phyloP scores from a whole-genome alignment of 2,329 filamentous ascomycete genomes.

The Stemphylium beticola region DNA sequence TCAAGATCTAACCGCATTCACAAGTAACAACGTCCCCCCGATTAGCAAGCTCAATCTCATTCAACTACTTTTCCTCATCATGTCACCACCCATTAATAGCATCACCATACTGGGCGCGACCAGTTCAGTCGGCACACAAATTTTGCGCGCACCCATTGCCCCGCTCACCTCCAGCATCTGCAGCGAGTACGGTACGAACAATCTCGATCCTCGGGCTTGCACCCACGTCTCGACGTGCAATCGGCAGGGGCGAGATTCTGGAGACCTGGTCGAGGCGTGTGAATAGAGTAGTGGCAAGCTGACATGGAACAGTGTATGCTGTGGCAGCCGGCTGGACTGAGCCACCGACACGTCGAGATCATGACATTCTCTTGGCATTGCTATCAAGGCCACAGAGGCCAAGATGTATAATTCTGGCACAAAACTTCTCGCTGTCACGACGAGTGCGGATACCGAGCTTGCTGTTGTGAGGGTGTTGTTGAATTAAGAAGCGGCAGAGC shows the following conservation, averaged over 20 bases:
- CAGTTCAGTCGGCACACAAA: slow-evolving; percentile 31
- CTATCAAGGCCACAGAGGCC: slow-evolving; percentile 23
- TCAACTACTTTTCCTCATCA: not conserved
- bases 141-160: slow-evolving; percentile 41
- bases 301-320: slow-evolving; percentile 29
- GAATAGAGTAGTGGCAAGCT: slow-evolving; percentile 21
- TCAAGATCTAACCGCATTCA: too few species aligned
- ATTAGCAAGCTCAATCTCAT: too few species aligned
- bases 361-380: slow-evolving; percentile 30
- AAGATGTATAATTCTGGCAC: slow-evolving; percentile 29
- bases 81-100: slow-evolving; percentile 22
- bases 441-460: slow-evolving; percentile 23
- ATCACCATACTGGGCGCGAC: slow-evolving; percentile 38
- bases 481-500: slow-evolving; percentile 11
- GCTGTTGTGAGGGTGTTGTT: slow-evolving; percentile 24
- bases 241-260: slow-evolving; percentile 43
- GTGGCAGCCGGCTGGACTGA: slow-evolving; percentile 36
- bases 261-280: slow-evolving; percentile 39
- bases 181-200: slow-evolving; percentile 49
- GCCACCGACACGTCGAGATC: slow-evolving; percentile 23
- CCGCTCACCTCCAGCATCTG: slow-evolving; percentile 43
- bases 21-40: not conserved
- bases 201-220: slow-evolving; percentile 37
- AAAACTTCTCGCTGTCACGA: slow-evolving; percentile 24
- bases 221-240: slow-evolving; percentile 46